Evolutionary conservation across 2,329 filamentous ascomycete species (phyloP), one percentile per base, ranked within the genome.

Genomic region (Alternaria sp.): DNA sequence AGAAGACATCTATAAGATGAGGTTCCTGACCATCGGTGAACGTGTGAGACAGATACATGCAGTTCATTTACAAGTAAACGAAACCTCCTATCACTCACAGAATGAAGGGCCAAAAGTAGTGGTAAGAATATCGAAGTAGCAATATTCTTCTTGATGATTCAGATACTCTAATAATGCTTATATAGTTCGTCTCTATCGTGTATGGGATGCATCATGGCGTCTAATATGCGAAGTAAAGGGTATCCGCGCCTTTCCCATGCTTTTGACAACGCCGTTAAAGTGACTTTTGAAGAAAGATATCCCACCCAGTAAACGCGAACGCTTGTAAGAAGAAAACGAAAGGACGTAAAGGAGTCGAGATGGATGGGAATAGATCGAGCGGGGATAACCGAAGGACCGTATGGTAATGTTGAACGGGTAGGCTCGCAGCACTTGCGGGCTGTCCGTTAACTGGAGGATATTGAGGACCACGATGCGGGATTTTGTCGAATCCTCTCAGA

Each of bases 401-500:
- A 18, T 38, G 3, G 46, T 45, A 4, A 40, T 54, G 53, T 51
- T 43, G 41, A 28, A 48, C 28, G 46, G 27, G 32, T 41, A 20
- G 30, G 28, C 43, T 54, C 43, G 55, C 55, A 55, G 55, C 50
- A 49, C 55, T 62, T 59, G 30, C 55, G 36, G 38, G 3, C 11
- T 25, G 9, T 22, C 10, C 3, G 44, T 30, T 44, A n/a, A 38
- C 28, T 44, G 20, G 20, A 32, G 30, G 32, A 44, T 22, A 9
- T 18, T 25, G n/a, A 9, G 7, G 27, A 2, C 16, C 7, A 18
- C 11, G 18, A 12, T 22, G 16, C 25, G 4, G 16, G 28, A 25
- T 2, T 1, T 28, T 22, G n/a, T 69, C 62, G 77, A 48, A 78
- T 70, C 70, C 67, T 72, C 14, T 70, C 60, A 78, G 50, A 79